Percentiles rank a stretch among this genome's conserved stretches.
phyloP scores from a whole-genome alignment of 2,329 filamentous ascomycete species.

The Drechslerella stenobrocha region DNA sequence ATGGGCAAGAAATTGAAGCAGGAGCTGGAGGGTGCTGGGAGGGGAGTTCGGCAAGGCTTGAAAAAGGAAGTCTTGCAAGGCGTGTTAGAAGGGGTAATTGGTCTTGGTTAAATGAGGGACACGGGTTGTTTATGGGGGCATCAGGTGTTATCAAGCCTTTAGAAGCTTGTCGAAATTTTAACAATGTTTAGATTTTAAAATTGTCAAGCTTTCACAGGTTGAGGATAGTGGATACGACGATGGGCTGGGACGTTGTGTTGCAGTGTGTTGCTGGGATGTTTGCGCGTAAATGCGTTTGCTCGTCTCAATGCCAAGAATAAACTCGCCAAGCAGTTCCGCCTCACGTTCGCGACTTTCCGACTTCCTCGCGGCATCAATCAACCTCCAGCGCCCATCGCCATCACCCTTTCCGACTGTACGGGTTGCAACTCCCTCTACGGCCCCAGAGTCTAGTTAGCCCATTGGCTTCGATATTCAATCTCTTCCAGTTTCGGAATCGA shows the following conservation, averaged over 20 bases:
- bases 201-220: too few species aligned
- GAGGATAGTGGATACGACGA: too few species aligned
- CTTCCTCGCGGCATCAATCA: not conserved
- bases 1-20: conserved; percentile 40
- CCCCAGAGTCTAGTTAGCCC: too few species aligned
- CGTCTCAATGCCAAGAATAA: too few species aligned
- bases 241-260: too few species aligned
- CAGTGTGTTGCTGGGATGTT: conserved; percentile 1
- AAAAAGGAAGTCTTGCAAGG: conserved; percentile 46
- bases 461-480: too few species aligned
- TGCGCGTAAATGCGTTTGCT: not conserved
- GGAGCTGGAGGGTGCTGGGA: conserved; percentile 38
- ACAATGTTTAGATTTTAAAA: too few species aligned
- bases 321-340: not conserved
- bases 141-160: too few species aligned
- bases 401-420: not conserved
- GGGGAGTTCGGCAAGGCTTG: conserved; percentile 33
- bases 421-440: too few species aligned
- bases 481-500: too few species aligned
- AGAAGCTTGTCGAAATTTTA: too few species aligned
- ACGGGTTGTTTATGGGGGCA: too few species aligned
- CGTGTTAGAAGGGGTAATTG: conserved; percentile 45
- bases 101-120: conserved; percentile 29
- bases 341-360: conserved; percentile 6
- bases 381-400: not conserved